Conservation (phyloP, 768 basidiomycete genomes). For the Fibroporia radiculosa region DNA sequence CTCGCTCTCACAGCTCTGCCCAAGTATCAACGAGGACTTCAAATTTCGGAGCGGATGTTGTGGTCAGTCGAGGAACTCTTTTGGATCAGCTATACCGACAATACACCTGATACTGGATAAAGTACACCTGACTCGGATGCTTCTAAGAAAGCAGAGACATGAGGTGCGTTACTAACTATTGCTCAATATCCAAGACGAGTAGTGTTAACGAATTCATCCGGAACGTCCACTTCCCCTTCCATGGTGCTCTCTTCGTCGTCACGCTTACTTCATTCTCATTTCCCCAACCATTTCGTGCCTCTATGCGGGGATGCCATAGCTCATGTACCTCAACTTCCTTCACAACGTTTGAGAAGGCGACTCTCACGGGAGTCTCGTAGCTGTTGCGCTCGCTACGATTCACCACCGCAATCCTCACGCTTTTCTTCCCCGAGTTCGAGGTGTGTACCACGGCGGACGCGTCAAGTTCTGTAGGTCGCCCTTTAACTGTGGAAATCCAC, state of each 20-base stretch:
- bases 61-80: too few relatives aligned
- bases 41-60: too few relatives aligned
- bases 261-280: conserved; percentile 30
- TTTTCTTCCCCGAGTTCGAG: conserved; percentile 16
- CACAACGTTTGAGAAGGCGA: conserved; percentile 26
- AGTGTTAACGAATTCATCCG: conserved; percentile 39
- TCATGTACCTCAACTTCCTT: conserved; percentile 36
- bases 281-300: conserved; percentile 34
- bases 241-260: conserved; percentile 25
- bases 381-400: conserved; percentile 36
- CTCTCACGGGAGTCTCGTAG: conserved; percentile 29
- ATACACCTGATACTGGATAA: too few relatives aligned
- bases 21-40: too few relatives aligned
- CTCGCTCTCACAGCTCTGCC: too few relatives aligned
- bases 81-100: too few relatives aligned
- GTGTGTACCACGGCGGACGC: conserved; percentile 37
- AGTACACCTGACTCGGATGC: too few relatives aligned
- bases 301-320: conserved; percentile 42
- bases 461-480: conserved; percentile 37
- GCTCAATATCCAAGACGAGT: conserved; percentile 10
- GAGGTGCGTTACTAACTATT: too few relatives aligned
- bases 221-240: conserved; percentile 29
- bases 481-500: conserved; percentile 37
- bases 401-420: conserved; percentile 45
- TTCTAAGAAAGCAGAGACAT: too few relatives aligned